Conservation (phyloP, 768 basidiomycete species). For the Lactarius pseudohatsudake region DNA sequence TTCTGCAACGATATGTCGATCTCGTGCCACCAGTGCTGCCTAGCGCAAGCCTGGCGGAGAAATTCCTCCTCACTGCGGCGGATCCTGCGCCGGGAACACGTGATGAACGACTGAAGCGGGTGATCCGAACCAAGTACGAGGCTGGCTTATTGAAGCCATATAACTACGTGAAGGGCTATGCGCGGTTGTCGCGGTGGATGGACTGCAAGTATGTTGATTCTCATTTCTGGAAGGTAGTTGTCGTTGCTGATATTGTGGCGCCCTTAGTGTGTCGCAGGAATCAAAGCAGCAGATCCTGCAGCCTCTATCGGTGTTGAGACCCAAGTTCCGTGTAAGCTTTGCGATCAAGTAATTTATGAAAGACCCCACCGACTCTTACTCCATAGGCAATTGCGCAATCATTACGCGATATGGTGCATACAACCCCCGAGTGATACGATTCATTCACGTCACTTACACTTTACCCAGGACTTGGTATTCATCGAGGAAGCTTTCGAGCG, state of each 20-base stretch:
- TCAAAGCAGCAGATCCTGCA: conserved; percentile 91
- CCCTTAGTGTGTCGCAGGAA: conserved; percentile 75
- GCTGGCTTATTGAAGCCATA: conserved; percentile 95
- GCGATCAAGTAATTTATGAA: conserved; percentile 5
- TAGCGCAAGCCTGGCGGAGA: conserved; percentile 78
- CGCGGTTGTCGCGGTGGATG: conserved; percentile 91
- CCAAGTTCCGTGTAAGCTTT: conserved; percentile 74
- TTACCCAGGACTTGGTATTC: conserved; percentile 80
- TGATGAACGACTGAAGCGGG: conserved; percentile 84
- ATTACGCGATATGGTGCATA: conserved; percentile 72
- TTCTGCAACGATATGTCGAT: conserved; percentile 39
- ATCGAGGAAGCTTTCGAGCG: conserved; percentile 98
- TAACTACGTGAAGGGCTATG: conserved; percentile 96
- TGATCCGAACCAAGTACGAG: conserved; percentile 96
- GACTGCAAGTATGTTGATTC: conserved; percentile 68
- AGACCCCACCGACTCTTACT: conserved; percentile 13
- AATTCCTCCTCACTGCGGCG: conserved; percentile 88
- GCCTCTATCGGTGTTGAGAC: conserved; percentile 79
- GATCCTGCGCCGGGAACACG: conserved; percentile 91
- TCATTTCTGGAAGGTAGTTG: conserved; percentile 21
- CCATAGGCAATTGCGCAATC: conserved; percentile 74
- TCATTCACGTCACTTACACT: conserved; percentile 4
- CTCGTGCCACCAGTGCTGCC: conserved; percentile 57
- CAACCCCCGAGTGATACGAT: conserved; percentile 1
- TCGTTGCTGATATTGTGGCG: conserved; percentile 3